Evolutionary conservation across 345 rosid species (phyloP).

Genomic region (Salix brachista): DNA sequence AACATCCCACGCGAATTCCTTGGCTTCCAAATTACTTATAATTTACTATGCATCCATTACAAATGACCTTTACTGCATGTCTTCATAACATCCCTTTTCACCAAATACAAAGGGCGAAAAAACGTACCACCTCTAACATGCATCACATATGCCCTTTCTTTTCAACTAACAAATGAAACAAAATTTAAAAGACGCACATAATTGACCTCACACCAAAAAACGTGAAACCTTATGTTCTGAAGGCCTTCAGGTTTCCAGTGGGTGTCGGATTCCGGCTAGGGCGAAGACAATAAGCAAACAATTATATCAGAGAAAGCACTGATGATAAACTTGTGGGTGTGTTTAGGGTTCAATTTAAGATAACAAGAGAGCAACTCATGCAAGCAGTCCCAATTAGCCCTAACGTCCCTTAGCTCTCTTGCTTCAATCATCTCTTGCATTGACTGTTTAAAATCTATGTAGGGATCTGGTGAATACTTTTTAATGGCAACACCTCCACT

Average conservation of each 20-base stretch:
- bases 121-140: background rate
- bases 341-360: conserved; percentile 59
- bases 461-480: conserved; percentile 74
- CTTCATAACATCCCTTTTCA: conserved; percentile 19
- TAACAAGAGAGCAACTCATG: conserved; percentile 73
- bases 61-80: conserved; percentile 5
- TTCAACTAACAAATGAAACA: background rate
- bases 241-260: conserved; percentile 1
- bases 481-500: conserved; percentile 53
- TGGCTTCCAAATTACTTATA: conserved; percentile 21
- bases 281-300: conserved; percentile 39
- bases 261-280: conserved; percentile 21
- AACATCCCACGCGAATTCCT: conserved; percentile 33
- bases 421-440: conserved; percentile 93
- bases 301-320: conserved; percentile 73
- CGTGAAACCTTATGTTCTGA: conserved; percentile 3
- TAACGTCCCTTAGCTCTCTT: conserved; percentile 43
- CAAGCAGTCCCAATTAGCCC: conserved; percentile 56
- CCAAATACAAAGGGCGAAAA: conserved; percentile 4
- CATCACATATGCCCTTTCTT: background rate
- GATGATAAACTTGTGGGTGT: conserved; percentile 63
- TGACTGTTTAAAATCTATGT: conserved; percentile 66
- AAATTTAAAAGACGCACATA: background rate
- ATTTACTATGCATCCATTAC: background rate
- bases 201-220: background rate